Percentiles rank a stretch among this genome's conserved stretches.
Conservation (phyloP, 2,329 filamentous ascomycete species). For the Aspergillaceae sp. region DNA sequence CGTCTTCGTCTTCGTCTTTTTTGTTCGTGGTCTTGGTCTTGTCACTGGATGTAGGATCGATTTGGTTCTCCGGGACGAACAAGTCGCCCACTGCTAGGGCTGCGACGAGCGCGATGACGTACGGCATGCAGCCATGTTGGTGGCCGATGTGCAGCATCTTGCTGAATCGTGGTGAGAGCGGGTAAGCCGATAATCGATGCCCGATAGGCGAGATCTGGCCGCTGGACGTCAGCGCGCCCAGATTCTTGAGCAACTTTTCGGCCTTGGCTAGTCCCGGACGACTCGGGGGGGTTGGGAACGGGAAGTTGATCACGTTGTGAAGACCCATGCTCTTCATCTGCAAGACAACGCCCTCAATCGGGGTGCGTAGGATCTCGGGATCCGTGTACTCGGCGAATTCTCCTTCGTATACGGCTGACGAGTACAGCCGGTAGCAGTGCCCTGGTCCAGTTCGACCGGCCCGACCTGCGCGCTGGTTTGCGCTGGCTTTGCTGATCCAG, state of each 20-base stretch:
- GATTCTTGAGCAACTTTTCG: conserved; percentile 75
- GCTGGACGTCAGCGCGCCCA: conserved; percentile 65
- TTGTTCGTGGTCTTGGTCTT: conserved; percentile 21
- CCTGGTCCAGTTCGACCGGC: conserved; percentile 91
- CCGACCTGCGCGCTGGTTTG: conserved; percentile 82
- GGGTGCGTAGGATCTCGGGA: conserved; percentile 82
- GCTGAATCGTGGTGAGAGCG: conserved; percentile 79
- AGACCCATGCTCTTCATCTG: conserved; percentile 94
- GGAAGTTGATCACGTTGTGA: conserved; percentile 84
- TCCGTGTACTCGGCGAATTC: conserved; percentile 80
- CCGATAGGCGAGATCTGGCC: conserved; percentile 74
- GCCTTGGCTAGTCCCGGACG: conserved; percentile 67
- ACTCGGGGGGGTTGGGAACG: conserved; percentile 86
- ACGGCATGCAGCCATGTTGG: conserved; percentile 69
- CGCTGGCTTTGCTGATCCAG: conserved; percentile 97
- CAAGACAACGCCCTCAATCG: conserved; percentile 84
- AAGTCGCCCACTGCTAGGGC: conserved; percentile 81
- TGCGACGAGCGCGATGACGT: conserved; percentile 81
- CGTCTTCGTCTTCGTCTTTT: background rate
- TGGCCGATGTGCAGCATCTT: conserved; percentile 87
- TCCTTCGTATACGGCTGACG: conserved; percentile 80
- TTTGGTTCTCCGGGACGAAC: conserved; percentile 73
- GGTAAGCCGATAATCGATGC: conserved; percentile 76
- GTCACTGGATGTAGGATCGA: conserved; percentile 48
- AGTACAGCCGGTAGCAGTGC: conserved; percentile 92